Base-by-base conservation (phyloP, 2,329 filamentous ascomycete species). In the Cladophialophora psammophila region DNA sequence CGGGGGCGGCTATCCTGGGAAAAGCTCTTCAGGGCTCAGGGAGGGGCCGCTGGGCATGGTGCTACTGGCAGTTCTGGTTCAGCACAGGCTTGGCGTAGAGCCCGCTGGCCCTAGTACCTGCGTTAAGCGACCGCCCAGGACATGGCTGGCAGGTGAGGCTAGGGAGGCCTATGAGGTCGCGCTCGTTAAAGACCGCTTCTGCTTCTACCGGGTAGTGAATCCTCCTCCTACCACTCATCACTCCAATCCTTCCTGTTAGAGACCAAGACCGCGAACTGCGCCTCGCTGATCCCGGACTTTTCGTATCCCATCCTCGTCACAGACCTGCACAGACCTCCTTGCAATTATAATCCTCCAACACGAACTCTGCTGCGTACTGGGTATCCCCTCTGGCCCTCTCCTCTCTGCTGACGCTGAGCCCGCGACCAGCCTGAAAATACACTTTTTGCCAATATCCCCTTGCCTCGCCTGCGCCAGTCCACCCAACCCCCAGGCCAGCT, bases 241-340 rank as follows among this genome's bases (percentile, higher is more conserved):
- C 36, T 13, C 13, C 9, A 38, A 9, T 38, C 18, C 18, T 31
- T 31, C 5, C 20, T 40, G 35, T 55, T 18, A 15, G n/a, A 45
- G 40, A 45, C 45, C 45, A 18, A 32, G 13, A 20, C 54, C 10
- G 10, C 34, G 8, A n/a, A 45, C 65, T 67, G 65, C 60, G 65
- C 60, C 65, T 61, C 61, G 57, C 58, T 62, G 61, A 67, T 67
- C 56, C 31, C 58, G 52, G 42, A 35, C 61, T 26, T 50, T 50
- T 64, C 65, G 61, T 67, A 67, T 67, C 56, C 53, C 45, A 65
- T 58, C 57, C 34, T 57, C 34, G n/a, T 56, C 58, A n/a, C 62
- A 31, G 58, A 63, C 34, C 8, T 26, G 26, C 26, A 26, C 26
- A 26, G 26, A 10, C 20, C 36, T 34, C 32, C 36, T 40, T 40